These are phyloP conservation scores for Conticribra weissflogii DNA, from an alignment of 108 stramenopile genomes.

Conservation along the genomic window DNA sequence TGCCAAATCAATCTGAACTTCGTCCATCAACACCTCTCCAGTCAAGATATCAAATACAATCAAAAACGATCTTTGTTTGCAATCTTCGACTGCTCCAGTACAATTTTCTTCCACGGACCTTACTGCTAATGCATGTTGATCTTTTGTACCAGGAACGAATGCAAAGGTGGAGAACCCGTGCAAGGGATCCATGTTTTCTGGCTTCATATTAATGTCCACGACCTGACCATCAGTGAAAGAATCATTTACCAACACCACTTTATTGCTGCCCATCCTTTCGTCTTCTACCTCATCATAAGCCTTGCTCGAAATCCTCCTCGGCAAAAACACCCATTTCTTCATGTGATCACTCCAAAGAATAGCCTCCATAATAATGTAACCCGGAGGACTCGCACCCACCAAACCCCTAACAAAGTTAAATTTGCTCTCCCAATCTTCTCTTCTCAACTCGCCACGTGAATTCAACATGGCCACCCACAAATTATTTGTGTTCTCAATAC, in stretches of 20 bases:
- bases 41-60: conserved; percentile 89
- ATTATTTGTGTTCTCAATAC: conserved; percentile 89
- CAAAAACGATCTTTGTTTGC: conserved; percentile 91
- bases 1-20: conserved; percentile 73
- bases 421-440: conserved; percentile 79
- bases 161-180: conserved; percentile 95
- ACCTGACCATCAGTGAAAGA: conserved; percentile 66
- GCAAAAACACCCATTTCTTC: conserved; percentile 93
- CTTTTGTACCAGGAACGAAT: conserved; percentile 90
- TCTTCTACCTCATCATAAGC: conserved; percentile 90
- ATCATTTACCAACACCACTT: conserved; percentile 84
- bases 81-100: conserved; percentile 64
- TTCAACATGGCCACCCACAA: conserved; percentile 89
- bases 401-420: conserved; percentile 85
- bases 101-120: conserved; percentile 94
- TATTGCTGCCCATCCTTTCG: conserved; percentile 88
- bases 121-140: conserved; percentile 83
- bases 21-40: conserved; percentile 92
- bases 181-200: conserved; percentile 61
- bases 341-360: conserved; percentile 85
- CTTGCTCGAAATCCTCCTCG: conserved; percentile 82
- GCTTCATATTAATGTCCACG: conserved; percentile 75
- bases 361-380: conserved; percentile 94
- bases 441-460: conserved; percentile 65
- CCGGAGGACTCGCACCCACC: conserved; percentile 75